Evolutionary conservation across 805 yeast species (phyloP), one percentile per base, ranked within the genome.

Genomic region (Wickerhamomyces xylosicus): DNA sequence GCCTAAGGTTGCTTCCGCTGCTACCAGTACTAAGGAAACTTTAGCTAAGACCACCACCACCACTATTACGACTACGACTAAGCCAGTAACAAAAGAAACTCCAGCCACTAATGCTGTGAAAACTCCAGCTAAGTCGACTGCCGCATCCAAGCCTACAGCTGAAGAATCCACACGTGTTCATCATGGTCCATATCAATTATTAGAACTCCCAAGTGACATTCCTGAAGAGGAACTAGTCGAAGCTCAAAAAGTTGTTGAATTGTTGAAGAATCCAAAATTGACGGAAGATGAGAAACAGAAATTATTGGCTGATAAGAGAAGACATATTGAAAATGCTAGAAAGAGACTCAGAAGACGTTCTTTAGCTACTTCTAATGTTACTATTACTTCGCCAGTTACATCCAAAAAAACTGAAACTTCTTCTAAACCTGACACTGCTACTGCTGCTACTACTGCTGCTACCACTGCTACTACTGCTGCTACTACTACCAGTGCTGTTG

Each of bases 31-130:
- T 21, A 21, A 21, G 25, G 25, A 21, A 21, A 21, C 25, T 21
- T 10, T 10, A 21, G 6, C 25, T 21, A 21, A 21, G 25, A 10
- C 29, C 13, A n/a, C 14, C 13, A 25, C 19, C 15, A 31, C 37
- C 14, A 20, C 19, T 35, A 20, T 4, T 17, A 22, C 37, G 6
- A 35, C 34, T 5, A 8, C 37, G 5, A 18, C 38, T 14, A 19
- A 11, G 25, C 7, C 37, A 15, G 32, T 16, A 35, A 22, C 20
- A 13, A 37, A 19, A 22, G 35, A 19, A 14, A 33, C 27, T 8
- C 31, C 35, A 11, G 15, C 31, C 6, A 39, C 18, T n/a, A 33
- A 39, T 6, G 35, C 42, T 31, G 36, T 39, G 3, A 39, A 43
- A 31, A 21, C 37, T 21, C 32, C 43, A 21, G 17, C 33, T n/a